Percentiles rank a stretch among this genome's conserved stretches.
Conservation (phyloP, 331 rosid species). For the Acacia concinna region DNA sequence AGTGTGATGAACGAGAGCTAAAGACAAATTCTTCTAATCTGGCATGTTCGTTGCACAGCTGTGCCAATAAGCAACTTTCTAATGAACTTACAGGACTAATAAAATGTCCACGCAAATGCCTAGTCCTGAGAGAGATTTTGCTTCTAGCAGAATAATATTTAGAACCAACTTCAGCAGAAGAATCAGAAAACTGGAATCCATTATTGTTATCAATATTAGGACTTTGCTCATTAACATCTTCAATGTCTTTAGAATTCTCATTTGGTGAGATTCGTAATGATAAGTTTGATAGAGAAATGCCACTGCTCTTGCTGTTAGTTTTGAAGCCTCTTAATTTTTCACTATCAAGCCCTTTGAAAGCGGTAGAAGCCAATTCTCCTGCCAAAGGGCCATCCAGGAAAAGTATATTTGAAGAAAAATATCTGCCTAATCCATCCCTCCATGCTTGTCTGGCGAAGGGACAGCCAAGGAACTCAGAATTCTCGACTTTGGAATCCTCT, state of each 20-base stretch:
- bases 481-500: conserved; percentile 49
- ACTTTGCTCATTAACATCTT: conserved; percentile 31
- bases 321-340: neutral
- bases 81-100: conserved; percentile 55
- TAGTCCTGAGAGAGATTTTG: conserved; percentile 42
- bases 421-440: conserved; percentile 32
- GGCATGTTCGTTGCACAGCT: conserved; percentile 52
- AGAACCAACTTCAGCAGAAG: conserved; percentile 37
- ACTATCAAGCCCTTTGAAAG: neutral
- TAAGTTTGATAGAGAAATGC: conserved; percentile 41
- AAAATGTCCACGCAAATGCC: conserved; percentile 32
- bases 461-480: conserved; percentile 35
- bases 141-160: conserved; percentile 37
- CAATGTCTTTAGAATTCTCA: conserved; percentile 25
- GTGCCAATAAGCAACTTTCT: conserved; percentile 77
- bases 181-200: conserved; percentile 26
- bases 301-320: conserved; percentile 35
- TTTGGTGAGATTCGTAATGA: conserved; percentile 18
- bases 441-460: conserved; percentile 30
- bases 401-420: conserved; percentile 32
- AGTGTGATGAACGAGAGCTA: conserved; percentile 37
- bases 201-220: conserved; percentile 33
- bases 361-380: conserved; percentile 31
- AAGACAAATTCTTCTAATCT: conserved; percentile 47
- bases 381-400: conserved; percentile 37